Conservation (phyloP, 192 early-diverging fungal genomes). For the Backusella circina region DNA sequence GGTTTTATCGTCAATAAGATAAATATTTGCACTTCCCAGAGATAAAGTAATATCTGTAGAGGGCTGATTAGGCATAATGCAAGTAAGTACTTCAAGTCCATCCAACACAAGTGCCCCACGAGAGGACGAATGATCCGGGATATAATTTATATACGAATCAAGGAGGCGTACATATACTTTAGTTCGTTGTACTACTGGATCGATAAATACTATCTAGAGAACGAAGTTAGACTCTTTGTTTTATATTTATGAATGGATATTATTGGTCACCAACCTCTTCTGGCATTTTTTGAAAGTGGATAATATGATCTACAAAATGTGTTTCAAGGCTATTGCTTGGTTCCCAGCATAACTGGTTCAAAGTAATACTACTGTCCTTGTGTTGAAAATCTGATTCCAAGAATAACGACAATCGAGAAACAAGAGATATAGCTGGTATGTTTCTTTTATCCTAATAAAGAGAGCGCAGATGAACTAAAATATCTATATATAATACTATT, state of each 20-base stretch:
- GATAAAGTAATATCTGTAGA: constrained; percentile 44
- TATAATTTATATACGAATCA: constrained; percentile 60
- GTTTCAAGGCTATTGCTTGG: constrained; percentile 27
- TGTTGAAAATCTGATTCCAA: constrained; percentile 50
- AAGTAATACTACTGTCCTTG: constrained; percentile 51
- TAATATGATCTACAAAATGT: constrained; percentile 48
- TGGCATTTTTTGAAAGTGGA: constrained; percentile 55
- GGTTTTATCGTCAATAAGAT: constrained; percentile 45
- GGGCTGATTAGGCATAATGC: constrained; percentile 59
- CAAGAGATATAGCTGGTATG: constrained; percentile 55
- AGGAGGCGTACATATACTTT: constrained; percentile 53
- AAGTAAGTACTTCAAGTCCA: constrained; percentile 57
- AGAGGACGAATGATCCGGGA: constrained; percentile 46
- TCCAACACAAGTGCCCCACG: constrained; percentile 51
- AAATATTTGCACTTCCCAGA: constrained; percentile 45
- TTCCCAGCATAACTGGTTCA: constrained; percentile 49
- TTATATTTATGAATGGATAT: background rate
- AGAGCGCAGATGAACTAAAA: background rate
- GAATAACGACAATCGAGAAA: constrained; percentile 47
- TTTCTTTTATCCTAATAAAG: constrained; percentile 37
- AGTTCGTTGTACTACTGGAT: constrained; percentile 49
- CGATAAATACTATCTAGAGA: constrained; percentile 37
- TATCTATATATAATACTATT: background rate
- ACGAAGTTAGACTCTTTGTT: background rate
- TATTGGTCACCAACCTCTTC: constrained; percentile 29